Conservation (phyloP, 805 yeast species). For the Wickerhamiella nectarea region DNA sequence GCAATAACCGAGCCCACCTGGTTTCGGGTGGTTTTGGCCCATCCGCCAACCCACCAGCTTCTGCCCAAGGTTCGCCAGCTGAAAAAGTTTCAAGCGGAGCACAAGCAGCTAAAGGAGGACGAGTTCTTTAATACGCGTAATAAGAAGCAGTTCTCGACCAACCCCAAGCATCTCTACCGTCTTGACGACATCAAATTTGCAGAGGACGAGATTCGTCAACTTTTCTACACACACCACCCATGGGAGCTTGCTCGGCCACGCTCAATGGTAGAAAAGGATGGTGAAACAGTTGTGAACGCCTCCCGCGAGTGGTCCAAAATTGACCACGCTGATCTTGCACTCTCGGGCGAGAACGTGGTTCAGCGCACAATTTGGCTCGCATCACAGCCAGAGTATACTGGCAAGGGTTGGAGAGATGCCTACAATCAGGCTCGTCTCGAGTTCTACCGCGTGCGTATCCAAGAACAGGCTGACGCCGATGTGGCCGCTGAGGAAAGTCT, state of each 20-base stretch:
- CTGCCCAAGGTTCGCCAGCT: slow-evolving; percentile 31
- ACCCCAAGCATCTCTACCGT: slow-evolving; percentile 31
- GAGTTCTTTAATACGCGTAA: slow-evolving; percentile 36
- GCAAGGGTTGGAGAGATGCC: slow-evolving; percentile 36
- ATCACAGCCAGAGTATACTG: slow-evolving; percentile 24
- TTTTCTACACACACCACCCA: slow-evolving; percentile 87
- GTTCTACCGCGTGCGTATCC: slow-evolving; percentile 74
- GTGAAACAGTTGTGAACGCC: slow-evolving; percentile 32
- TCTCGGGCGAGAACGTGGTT: slow-evolving; percentile 84
- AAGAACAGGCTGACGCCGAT: slow-evolving; percentile 60
- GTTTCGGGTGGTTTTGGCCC: slow-evolving; percentile 70
- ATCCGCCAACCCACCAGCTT: slow-evolving; percentile 65
- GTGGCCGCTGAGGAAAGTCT: slow-evolving; percentile 69
- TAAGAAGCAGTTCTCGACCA: slow-evolving; percentile 23
- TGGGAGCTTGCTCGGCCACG: slow-evolving; percentile 95
- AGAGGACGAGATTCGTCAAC: slow-evolving; percentile 70
- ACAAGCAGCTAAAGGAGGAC: slow-evolving; percentile 6
- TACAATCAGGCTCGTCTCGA: slow-evolving; percentile 81
- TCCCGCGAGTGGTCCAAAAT: slow-evolving; percentile 65
- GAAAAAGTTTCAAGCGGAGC: slow-evolving; percentile 15
- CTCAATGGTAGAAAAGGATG: slow-evolving; percentile 60
- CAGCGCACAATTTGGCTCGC: slow-evolving; percentile 54
- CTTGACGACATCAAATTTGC: slow-evolving; percentile 43
- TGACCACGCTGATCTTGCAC: slow-evolving; percentile 54
- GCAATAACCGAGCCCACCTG: slow-evolving; percentile 67